Base-by-base conservation (phyloP, 805 yeast species). In the Metschnikowia drakensbergensis region DNA sequence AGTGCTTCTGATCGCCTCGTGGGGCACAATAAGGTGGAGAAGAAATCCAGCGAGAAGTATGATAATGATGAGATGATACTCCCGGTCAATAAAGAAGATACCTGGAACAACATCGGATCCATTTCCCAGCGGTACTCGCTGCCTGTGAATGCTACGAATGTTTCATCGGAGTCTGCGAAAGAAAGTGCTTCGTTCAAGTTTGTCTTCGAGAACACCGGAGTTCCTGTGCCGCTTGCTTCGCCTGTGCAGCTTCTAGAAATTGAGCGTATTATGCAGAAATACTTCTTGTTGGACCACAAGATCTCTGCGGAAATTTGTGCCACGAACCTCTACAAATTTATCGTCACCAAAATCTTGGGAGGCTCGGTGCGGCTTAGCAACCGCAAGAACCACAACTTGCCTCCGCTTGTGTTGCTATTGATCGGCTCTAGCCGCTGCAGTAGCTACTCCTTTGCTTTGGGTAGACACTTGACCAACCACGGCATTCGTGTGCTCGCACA, bases 161-260 rank as follows among this genome's bases (percentile, higher is more conserved):
- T 44, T n/a, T 30, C 41, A 13, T 29, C 45, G 9, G 48, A 42
- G 31, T 13, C 37, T 33, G 17, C 7, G 10, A 42, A 42, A 26
- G 45, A 42, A 17, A 42, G 33, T 11, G 37, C 45, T 13, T 43
- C 39, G 37, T 50, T 40, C 47, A 47, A 46, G 27, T 54, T 54
- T 17, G 35, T 47, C 25, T 51, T 49, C 34, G 56, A 50, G 6
- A 50, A 51, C 35, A 50, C 50, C 30, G 47, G 55, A 8, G 51
- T 54, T 44, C 47, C 65, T 2, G 60, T 84, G 2, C 84, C 88
- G 2, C 68, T 81, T 47, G 84, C 90, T 11, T 80, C 91, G 2
- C 89, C 96, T 1, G 79, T 88, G 3, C 96, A 91, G 64, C 66
- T 89, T 48, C 68, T 84, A 6, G 96, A 88, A 53, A 79, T 89